A percentile compares a stretch with the other conserved stretches of the same genome.
phyloP scores from a whole-genome alignment of 2,329 filamentous ascomycete species.

The Fusarium multiceps region DNA sequence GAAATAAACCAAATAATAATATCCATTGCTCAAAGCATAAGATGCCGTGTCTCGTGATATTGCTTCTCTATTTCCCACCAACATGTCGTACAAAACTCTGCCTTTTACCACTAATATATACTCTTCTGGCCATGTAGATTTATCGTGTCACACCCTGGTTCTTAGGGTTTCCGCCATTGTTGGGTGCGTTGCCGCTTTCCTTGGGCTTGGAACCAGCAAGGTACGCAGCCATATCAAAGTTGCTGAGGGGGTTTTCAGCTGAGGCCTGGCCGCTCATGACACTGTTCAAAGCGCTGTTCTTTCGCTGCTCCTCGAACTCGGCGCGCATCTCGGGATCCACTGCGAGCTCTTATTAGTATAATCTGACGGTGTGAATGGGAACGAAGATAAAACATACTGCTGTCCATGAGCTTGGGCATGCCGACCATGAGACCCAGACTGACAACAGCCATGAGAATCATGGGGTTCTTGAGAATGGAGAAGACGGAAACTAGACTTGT shows the following conservation, averaged over 20 bases:
- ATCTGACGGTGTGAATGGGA: background rate
- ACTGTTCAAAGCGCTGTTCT: conserved; percentile 74
- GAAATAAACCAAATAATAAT: conserved; percentile 1
- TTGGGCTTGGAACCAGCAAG: conserved; percentile 67
- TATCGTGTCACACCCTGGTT: conserved; percentile 57
- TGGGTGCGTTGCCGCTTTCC: conserved; percentile 47
- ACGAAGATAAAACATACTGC: conserved; percentile 73
- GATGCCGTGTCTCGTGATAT: conserved; percentile 12
- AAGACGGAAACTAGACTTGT: conserved; percentile 75
- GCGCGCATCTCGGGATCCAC: conserved; percentile 97
- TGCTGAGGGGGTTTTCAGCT: conserved; percentile 59
- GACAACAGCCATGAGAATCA: conserved; percentile 92
- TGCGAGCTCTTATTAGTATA: conserved; percentile 51
- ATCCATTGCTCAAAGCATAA: conserved; percentile 3
- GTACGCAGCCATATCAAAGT: conserved; percentile 73
- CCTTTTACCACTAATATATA: conserved; percentile 2
- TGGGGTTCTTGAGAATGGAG: conserved; percentile 89
- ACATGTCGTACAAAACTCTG: background rate
- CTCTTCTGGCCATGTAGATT: background rate
- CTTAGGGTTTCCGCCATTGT: conserved; percentile 45
- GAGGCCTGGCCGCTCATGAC: conserved; percentile 56
- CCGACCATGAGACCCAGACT: conserved; percentile 87
- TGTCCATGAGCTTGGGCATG: conserved; percentile 95
- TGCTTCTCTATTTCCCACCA: background rate
- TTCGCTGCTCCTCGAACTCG: conserved; percentile 92